Conservation (phyloP, 805 yeast species). For the Pichia thaimueangensis region DNA sequence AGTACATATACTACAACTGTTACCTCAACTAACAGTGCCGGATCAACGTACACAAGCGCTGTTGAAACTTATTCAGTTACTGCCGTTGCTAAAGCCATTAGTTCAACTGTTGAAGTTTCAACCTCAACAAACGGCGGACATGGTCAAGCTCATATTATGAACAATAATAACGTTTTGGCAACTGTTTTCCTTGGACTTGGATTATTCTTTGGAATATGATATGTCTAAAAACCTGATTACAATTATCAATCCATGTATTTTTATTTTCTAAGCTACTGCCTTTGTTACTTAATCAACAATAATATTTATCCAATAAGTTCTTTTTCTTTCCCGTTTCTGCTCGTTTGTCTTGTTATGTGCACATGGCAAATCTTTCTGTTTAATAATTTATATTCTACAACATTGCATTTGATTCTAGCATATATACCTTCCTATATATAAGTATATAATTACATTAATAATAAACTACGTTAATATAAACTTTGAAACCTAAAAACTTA, state of each 20-base stretch:
- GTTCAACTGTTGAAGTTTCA: constrained; percentile 16
- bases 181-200: not conserved
- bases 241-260: no score
- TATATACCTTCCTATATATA: no score
- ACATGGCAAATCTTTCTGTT: no score
- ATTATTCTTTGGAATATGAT: not conserved
- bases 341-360: no score
- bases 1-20: not conserved
- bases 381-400: no score
- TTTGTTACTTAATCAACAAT: not conserved
- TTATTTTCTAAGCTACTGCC: no score
- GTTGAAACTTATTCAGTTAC: constrained; percentile 15
- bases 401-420: no score
- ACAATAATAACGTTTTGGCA: not conserved
- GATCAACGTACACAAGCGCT: constrained; percentile 5
- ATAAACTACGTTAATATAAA: no score
- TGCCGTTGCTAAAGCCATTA: constrained; percentile 15
- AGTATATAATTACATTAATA: no score
- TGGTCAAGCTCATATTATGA: not conserved
- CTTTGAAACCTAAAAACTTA: no score
- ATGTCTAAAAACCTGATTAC: no score
- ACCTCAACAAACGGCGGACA: constrained; percentile 18
- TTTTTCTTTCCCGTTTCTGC: not conserved
- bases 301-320: not conserved
- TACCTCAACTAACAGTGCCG: constrained; percentile 1